These are phyloP conservation scores for Phaffia tasmanica DNA, from an alignment of 768 basidiomycete species.

Conservation along the genomic window DNA sequence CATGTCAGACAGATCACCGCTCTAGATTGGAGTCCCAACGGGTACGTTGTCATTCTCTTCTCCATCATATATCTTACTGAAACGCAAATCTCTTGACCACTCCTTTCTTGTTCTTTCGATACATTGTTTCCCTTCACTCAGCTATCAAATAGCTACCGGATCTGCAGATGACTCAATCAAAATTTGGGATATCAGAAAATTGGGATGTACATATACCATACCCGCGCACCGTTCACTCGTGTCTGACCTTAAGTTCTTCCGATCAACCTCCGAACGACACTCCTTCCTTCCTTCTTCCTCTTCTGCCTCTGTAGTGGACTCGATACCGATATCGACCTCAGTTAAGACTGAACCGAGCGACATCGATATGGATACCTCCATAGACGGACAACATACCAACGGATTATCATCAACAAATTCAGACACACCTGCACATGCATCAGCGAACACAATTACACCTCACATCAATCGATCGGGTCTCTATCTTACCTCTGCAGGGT, in stretches of 20 bases:
- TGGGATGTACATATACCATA: conserved; percentile 88
- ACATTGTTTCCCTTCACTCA: conserved; percentile 35
- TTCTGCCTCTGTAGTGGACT: background rate
- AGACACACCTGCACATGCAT: background rate
- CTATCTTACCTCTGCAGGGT: conserved; percentile 86
- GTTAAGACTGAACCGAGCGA: conserved; percentile 8
- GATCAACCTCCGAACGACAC: conserved; percentile 35
- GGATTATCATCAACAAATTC: background rate
- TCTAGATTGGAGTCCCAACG: conserved; percentile 88
- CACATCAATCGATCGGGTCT: conserved; percentile 58
- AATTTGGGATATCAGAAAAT: conserved; percentile 94
- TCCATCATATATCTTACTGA: conserved; percentile 14
- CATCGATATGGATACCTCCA: conserved; percentile 14
- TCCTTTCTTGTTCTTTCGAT: conserved; percentile 13
- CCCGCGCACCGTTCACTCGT: conserved; percentile 92
- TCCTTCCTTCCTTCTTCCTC: conserved; percentile 9
- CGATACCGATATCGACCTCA: background rate
- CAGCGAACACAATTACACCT: background rate
- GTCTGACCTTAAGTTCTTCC: conserved; percentile 90
- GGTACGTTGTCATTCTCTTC: conserved; percentile 47
- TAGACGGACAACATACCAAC: background rate
- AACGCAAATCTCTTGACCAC: background rate
- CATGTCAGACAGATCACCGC: conserved; percentile 86
- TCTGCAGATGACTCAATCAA: conserved; percentile 95
- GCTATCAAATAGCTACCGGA: conserved; percentile 94